Evolutionary conservation across 1,284 basidiomycete species (phyloP).

Genomic region (Trichosporon asahii): DNA sequence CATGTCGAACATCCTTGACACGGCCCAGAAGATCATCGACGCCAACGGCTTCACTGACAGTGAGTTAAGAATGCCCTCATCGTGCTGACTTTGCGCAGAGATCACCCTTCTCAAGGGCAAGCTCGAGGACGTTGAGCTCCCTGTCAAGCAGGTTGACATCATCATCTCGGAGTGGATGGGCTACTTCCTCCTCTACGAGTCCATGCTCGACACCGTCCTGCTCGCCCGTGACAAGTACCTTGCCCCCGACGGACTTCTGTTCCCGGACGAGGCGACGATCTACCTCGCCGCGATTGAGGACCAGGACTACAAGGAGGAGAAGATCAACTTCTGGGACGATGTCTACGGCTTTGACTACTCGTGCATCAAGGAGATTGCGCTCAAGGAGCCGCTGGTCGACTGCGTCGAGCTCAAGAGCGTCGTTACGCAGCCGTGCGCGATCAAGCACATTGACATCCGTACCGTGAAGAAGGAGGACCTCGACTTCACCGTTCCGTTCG

Average conservation of each 20-base stretch:
- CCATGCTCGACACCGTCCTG: slow-evolving; percentile 98
- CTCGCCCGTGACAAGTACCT: slow-evolving; percentile 96
- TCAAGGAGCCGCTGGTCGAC: slow-evolving; percentile 94
- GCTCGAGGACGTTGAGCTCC: slow-evolving; percentile 84
- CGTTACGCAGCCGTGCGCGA: slow-evolving; percentile 79
- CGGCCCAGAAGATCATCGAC: slow-evolving; percentile 93
- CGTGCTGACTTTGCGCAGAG: slow-evolving; percentile 55
- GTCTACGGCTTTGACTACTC: slow-evolving; percentile 99
- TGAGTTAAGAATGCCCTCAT: slow-evolving; percentile 54
- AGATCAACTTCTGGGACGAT: slow-evolving; percentile 99
- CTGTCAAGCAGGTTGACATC: slow-evolving; percentile 88
- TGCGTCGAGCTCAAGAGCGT: slow-evolving; percentile 93
- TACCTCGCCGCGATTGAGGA: slow-evolving; percentile 98
- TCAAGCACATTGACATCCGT: slow-evolving; percentile 88
- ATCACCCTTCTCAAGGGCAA: slow-evolving; percentile 98
- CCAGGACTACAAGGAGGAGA: slow-evolving; percentile 99
- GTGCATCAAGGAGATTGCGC: slow-evolving; percentile 98
- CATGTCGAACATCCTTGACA: slow-evolving; percentile 99
- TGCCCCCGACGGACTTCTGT: slow-evolving; percentile 83
- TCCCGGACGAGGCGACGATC: slow-evolving; percentile 91
- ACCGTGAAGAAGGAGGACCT: slow-evolving; percentile 96
- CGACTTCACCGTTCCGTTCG: slow-evolving; percentile 76
- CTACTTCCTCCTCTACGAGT: slow-evolving; percentile 78
- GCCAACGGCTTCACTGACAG: slow-evolving; percentile 92
- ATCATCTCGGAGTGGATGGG: slow-evolving; percentile 79